Percentiles rank a stretch among this genome's conserved stretches.
phyloP scores from a whole-genome alignment of 1,139 yeast species.

The Sugiyamaella neomexicana region DNA sequence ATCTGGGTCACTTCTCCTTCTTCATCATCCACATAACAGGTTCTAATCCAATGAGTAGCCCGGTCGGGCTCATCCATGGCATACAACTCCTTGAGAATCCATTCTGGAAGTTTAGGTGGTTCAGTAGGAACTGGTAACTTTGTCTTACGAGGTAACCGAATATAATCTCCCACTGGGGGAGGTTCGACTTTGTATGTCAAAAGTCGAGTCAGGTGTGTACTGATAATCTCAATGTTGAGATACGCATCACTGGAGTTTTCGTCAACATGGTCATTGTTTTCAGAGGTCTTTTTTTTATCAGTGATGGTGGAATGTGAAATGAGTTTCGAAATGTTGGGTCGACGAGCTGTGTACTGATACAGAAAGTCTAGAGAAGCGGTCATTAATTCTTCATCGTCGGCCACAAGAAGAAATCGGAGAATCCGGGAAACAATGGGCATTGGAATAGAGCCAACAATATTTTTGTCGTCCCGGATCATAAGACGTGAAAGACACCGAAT shows the following conservation, averaged over 20 bases:
- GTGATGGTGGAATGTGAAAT: conserved; percentile 8
- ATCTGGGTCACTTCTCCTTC: conserved; percentile 93
- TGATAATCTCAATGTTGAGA: conserved; percentile 51
- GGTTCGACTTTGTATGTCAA: conserved; percentile 52
- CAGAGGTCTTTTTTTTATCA: not conserved
- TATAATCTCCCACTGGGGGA: conserved; percentile 38
- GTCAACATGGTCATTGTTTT: not conserved
- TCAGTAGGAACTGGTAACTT: conserved; percentile 48
- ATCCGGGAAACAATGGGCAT: conserved; percentile 36
- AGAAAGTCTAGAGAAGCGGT: conserved; percentile 65
- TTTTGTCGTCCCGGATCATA: conserved; percentile 42
- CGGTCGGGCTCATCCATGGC: conserved; percentile 81
- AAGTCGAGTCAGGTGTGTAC: conserved; percentile 55
- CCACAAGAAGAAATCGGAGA: conserved; percentile 48
- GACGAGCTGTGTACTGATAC: conserved; percentile 62
- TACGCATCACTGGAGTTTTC: conserved; percentile 23
- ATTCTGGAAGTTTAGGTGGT: conserved; percentile 68
- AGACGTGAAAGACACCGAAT: conserved; percentile 43
- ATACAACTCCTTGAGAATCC: conserved; percentile 61
- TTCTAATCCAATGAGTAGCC: conserved; percentile 93
- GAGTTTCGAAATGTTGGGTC: conserved; percentile 38
- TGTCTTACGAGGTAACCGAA: conserved; percentile 42
- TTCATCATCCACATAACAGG: conserved; percentile 77
- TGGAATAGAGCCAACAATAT: conserved; percentile 36
- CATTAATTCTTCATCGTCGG: conserved; percentile 60